phyloP scores from a whole-genome alignment of 495 filamentous ascomycete genomes.

The Neurospora sp. region DNA sequence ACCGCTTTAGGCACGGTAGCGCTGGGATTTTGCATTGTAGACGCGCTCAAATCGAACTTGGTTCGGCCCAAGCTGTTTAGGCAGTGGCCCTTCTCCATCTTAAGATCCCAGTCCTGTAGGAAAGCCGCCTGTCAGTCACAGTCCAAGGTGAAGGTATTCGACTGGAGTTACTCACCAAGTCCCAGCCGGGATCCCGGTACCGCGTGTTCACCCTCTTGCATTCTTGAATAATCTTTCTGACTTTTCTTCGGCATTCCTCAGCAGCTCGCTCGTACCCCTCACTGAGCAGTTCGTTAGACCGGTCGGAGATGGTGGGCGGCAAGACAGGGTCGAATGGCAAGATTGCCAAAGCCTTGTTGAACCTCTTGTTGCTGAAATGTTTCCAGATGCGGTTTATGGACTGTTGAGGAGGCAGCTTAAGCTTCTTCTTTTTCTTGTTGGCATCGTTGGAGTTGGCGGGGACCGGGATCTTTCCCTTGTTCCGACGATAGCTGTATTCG shows the following conservation, averaged over 20 bases:
- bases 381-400: slow-evolving; percentile 73
- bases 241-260: slow-evolving; percentile 62
- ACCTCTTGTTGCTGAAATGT: slow-evolving; percentile 57
- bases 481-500: slow-evolving; percentile 22
- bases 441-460: slow-evolving; percentile 14
- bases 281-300: slow-evolving; percentile 36
- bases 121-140: slow-evolving; percentile 9
- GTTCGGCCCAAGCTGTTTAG: slow-evolving; percentile 35
- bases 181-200: slow-evolving; percentile 82
- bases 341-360: slow-evolving; percentile 36
- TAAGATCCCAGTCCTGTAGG: slow-evolving; percentile 40
- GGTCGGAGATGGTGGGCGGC: slow-evolving; percentile 32
- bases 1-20: slow-evolving; percentile 48
- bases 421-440: slow-evolving; percentile 44
- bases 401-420: slow-evolving; percentile 59
- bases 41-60: slow-evolving; percentile 32
- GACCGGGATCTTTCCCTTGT: slow-evolving; percentile 15
- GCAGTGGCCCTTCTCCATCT: slow-evolving; percentile 36
- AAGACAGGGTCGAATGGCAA: slow-evolving; percentile 39
- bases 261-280: slow-evolving; percentile 68
- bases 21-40: slow-evolving; percentile 27
- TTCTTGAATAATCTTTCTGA: slow-evolving; percentile 79
- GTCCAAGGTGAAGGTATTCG: not conserved
- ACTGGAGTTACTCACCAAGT: slow-evolving; percentile 43
- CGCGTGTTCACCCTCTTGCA: slow-evolving; percentile 80